Percentiles rank a stretch among this genome's conserved stretches.
These are phyloP conservation scores for Solanum pinnatisectum DNA, from an alignment of 257 asterid species.

Conservation along the genomic window DNA sequence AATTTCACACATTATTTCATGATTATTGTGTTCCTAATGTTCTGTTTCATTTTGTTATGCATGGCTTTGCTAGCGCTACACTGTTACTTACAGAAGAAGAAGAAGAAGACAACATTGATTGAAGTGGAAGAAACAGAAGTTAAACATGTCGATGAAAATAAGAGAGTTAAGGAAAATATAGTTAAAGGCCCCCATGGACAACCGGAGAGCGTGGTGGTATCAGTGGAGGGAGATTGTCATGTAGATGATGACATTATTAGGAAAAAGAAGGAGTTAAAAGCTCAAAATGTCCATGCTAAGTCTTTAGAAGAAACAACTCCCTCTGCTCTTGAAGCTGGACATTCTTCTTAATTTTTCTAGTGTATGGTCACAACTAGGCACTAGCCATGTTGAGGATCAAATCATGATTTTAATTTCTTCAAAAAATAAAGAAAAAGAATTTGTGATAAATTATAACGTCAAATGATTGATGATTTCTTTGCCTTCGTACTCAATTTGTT, in stretches of 20 bases:
- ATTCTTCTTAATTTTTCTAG: not conserved
- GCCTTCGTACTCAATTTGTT: not conserved
- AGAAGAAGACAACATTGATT: not conserved
- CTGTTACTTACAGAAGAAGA: constrained; percentile 19
- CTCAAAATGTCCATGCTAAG: not conserved
- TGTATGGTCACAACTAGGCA: not conserved
- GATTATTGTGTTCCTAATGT: constrained; percentile 22
- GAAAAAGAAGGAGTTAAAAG: constrained; percentile 13
- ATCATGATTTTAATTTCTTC: not conserved
- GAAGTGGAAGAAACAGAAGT: constrained; percentile 30
- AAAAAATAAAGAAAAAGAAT: not conserved
- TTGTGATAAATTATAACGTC: not conserved
- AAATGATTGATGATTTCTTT: not conserved
- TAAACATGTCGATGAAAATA: constrained; percentile 18
- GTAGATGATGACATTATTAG: constrained; percentile 31
- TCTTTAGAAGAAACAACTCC: not conserved
- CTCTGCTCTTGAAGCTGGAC: not conserved
- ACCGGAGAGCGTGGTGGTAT: constrained; percentile 13
- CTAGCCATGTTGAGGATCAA: not conserved
- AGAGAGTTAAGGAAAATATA: constrained; percentile 28
- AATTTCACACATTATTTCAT: constrained; percentile 5
- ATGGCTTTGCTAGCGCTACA: constrained; percentile 27
- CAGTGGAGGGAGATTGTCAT: constrained; percentile 39
- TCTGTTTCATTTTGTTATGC: constrained; percentile 28
- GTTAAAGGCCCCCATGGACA: constrained; percentile 31